These are phyloP conservation scores for Dactylonectria estremocensis DNA, from an alignment of 2,329 filamentous ascomycete species.

Conservation along the genomic window DNA sequence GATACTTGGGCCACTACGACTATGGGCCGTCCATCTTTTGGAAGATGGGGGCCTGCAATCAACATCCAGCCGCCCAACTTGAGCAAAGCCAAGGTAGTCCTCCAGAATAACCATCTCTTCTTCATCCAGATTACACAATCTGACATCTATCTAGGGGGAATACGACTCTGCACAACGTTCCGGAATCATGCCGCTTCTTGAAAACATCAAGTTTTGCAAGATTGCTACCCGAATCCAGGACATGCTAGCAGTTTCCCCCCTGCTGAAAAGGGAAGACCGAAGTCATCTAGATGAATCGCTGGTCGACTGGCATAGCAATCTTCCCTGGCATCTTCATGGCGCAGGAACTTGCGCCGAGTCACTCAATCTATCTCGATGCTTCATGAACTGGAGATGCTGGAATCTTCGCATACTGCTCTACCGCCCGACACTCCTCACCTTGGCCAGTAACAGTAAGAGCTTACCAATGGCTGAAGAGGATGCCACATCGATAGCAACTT, in stretches of 20 bases:
- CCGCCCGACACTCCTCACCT: slow-evolving; percentile 78
- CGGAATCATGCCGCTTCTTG: slow-evolving; percentile 79
- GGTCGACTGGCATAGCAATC: slow-evolving; percentile 79
- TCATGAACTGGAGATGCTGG: slow-evolving; percentile 88
- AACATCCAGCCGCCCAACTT: slow-evolving; percentile 75
- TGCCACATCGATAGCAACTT: slow-evolving; percentile 76
- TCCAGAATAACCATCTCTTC: background rate
- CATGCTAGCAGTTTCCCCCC: slow-evolving; percentile 78
- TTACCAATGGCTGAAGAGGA: slow-evolving; percentile 72
- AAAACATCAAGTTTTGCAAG: slow-evolving; percentile 85
- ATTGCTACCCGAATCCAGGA: slow-evolving; percentile 86
- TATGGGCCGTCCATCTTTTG: slow-evolving; percentile 79
- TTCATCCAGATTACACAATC: background rate
- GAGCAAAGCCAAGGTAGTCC: slow-evolving; percentile 57
- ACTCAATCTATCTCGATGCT: slow-evolving; percentile 77
- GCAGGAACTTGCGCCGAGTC: slow-evolving; percentile 79
- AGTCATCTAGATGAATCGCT: slow-evolving; percentile 77
- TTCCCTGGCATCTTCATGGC: slow-evolving; percentile 76
- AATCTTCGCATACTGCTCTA: slow-evolving; percentile 84
- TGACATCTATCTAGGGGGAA: slow-evolving; percentile 27
- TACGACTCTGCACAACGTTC: slow-evolving; percentile 71
- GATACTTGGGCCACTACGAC: slow-evolving; percentile 83
- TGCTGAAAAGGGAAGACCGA: slow-evolving; percentile 76
- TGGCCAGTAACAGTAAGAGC: slow-evolving; percentile 65
- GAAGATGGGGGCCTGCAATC: slow-evolving; percentile 76